Evolutionary conservation across 495 filamentous ascomycete genomes (phyloP).

Genomic region (Penicillium ochrochloron): DNA sequence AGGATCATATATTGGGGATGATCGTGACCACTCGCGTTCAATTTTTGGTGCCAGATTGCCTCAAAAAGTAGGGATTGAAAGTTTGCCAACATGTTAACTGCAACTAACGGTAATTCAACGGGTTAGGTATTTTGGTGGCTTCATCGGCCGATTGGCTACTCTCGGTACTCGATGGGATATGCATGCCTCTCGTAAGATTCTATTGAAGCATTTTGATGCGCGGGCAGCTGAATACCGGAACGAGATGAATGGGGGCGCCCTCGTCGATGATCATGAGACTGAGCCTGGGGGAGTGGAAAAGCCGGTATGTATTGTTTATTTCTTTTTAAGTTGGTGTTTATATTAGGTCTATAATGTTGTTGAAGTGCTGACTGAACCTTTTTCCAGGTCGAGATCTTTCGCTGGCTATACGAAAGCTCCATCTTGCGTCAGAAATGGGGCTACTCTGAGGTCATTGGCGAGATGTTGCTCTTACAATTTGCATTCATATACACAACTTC

Average conservation of each 20-base stretch:
- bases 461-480: conserved; percentile 34
- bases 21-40: conserved; percentile 32
- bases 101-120: not conserved
- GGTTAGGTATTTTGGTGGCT: conserved; percentile 27
- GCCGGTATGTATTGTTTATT: conserved; percentile 20
- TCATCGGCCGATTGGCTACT: conserved; percentile 23
- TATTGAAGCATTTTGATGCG: conserved; percentile 31
- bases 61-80: conserved; percentile 20
- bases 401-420: conserved; percentile 31
- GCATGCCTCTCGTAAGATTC: conserved; percentile 30
- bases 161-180: conserved; percentile 33
- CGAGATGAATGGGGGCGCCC: conserved; percentile 15
- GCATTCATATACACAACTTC: conserved; percentile 36
- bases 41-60: conserved; percentile 29
- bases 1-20: conserved; percentile 35
- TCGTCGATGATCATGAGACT: not conserved
- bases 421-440: conserved; percentile 27
- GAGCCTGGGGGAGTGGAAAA: conserved; percentile 9
- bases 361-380: not conserved
- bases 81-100: not conserved
- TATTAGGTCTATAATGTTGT: not conserved
- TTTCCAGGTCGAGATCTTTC: conserved; percentile 31
- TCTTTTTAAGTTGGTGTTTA: not conserved
- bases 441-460: conserved; percentile 32
- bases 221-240: conserved; percentile 29